Evolutionary conservation across 106 monocot genomes (phyloP).

Genomic region (Triglochin maritima): DNA sequence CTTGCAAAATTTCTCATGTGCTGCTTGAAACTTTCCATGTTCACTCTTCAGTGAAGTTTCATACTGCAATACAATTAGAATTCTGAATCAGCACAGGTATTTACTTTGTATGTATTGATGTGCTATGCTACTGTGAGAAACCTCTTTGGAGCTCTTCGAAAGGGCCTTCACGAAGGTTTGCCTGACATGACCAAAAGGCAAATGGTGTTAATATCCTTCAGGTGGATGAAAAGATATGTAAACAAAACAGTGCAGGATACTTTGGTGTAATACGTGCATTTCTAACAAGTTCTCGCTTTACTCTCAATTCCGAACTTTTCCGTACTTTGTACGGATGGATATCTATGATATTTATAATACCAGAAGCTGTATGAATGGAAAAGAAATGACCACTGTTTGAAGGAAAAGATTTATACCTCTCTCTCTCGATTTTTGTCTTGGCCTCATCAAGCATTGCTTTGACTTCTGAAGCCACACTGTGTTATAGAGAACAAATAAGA

Average conservation of each 20-base stretch:
- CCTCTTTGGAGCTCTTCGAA: conserved; percentile 24
- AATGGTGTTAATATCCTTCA: not conserved
- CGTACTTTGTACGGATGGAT: not conserved
- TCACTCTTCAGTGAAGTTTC: conserved; percentile 24
- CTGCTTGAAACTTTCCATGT: conserved; percentile 17
- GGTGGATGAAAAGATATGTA: not conserved
- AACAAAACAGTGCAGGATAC: not conserved
- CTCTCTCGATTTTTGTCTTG: conserved; percentile 21
- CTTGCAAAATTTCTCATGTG: conserved; percentile 20
- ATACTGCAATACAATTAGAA: conserved; percentile 8
- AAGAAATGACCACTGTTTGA: too few relatives aligned
- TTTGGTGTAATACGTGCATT: too few relatives aligned
- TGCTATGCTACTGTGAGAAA: not conserved
- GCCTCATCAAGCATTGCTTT: conserved; percentile 18
- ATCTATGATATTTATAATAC: not conserved
- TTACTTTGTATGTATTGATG: too few relatives aligned
- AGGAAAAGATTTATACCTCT: conserved; percentile 8
- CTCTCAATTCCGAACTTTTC: too few relatives aligned
- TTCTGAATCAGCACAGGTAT: too few relatives aligned
- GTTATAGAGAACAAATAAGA: not conserved
- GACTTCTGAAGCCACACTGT: conserved; percentile 22
- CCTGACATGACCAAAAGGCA: conserved; percentile 6
- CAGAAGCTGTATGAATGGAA: not conserved
- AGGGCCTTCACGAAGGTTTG: conserved; percentile 9
- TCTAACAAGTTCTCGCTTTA: too few relatives aligned